phyloP scores from a whole-genome alignment of 129 eudicot species.

The Pittosporum tobira region DNA sequence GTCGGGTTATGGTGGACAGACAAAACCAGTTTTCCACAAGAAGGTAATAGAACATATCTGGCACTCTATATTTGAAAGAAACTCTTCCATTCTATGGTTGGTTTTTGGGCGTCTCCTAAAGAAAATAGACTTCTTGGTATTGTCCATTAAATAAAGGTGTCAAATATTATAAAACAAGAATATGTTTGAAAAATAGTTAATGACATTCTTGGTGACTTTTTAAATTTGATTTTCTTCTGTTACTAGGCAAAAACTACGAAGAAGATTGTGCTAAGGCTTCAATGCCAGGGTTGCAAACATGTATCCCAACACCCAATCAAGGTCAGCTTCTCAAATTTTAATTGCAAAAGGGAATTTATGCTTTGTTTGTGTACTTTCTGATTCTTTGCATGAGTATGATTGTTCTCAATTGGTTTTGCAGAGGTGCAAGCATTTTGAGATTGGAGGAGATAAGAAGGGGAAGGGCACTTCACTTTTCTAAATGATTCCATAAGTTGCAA shows the following conservation, averaged over 20 bases:
- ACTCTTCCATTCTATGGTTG: too few species aligned
- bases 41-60: background rate
- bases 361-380: background rate
- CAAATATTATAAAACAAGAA: too few species aligned
- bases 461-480: slow-evolving; percentile 15
- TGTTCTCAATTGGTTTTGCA: background rate
- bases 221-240: background rate
- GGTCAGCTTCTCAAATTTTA: background rate
- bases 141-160: too few species aligned
- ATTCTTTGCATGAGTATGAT: background rate
- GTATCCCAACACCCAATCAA: slow-evolving; percentile 18
- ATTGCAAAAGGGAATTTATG: background rate
- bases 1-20: slow-evolving; percentile 20
- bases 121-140: too few species aligned
- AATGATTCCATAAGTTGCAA: background rate
- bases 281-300: slow-evolving; percentile 17
- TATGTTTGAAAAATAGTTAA: too few species aligned
- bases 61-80: too few species aligned
- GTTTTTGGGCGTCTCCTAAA: too few species aligned
- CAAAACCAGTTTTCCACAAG: slow-evolving; percentile 17
- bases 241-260: slow-evolving; percentile 16
- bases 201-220: too few species aligned
- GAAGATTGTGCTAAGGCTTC: slow-evolving; percentile 18
- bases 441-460: slow-evolving; percentile 18
- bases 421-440: slow-evolving; percentile 18